A percentile compares a stretch with the other conserved stretches of the same genome.
These are phyloP conservation scores for Turritis glabra DNA, from an alignment of 345 rosid species.

Conservation along the genomic window DNA sequence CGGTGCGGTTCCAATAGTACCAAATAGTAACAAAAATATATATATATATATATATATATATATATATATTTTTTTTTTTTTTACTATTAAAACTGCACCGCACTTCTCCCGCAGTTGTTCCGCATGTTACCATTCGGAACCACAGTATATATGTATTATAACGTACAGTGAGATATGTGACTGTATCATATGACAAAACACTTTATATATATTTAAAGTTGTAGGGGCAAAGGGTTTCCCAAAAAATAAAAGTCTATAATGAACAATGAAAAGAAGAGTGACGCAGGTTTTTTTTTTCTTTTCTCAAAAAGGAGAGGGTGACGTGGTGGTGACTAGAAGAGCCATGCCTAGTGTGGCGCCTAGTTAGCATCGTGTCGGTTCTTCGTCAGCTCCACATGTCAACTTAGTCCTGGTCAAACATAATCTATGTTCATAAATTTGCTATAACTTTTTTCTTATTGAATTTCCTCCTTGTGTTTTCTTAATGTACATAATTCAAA, in stretches of 20 bases:
- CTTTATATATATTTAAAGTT: background rate
- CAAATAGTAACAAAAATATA: too few species aligned
- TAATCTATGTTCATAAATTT: background rate
- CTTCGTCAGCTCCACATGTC: conserved; percentile 44
- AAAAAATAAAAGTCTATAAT: conserved; percentile 8
- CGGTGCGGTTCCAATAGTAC: too few species aligned
- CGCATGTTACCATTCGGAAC: too few species aligned
- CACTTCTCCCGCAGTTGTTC: too few species aligned
- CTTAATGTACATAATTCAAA: too few species aligned
- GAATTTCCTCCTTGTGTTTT: background rate
- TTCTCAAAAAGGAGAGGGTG: conserved; percentile 30
- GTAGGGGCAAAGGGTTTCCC: background rate
- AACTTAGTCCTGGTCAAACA: conserved; percentile 19
- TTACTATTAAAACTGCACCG: too few species aligned
- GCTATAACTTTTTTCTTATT: background rate
- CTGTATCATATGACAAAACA: background rate
- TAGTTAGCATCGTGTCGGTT: conserved; percentile 38
- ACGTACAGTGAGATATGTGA: background rate
- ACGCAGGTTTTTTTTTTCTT: background rate
- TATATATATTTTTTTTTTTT: too few species aligned
- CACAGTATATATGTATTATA: too few species aligned
- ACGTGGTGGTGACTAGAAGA: conserved; percentile 36
- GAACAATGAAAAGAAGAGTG: background rate
- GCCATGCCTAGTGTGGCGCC: conserved; percentile 33
- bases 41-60: too few species aligned